Conservation (phyloP, 768 basidiomycete species). For the Suillus hirtellus region DNA sequence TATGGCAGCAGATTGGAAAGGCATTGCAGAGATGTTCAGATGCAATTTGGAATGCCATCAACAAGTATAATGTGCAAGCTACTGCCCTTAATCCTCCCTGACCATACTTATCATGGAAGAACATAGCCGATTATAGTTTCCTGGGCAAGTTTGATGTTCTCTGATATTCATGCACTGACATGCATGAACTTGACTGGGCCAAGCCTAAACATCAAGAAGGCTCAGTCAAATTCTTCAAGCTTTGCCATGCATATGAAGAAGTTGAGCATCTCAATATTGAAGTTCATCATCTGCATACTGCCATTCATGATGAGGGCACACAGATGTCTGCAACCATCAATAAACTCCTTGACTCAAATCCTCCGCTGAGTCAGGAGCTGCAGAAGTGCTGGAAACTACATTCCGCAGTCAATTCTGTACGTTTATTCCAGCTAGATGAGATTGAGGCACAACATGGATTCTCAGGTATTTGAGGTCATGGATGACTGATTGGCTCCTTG, state of each 20-base stretch:
- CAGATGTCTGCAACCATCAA: background rate
- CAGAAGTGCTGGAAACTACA: background rate
- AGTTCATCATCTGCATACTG: conserved; percentile 19
- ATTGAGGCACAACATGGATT: background rate
- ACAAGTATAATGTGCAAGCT: conserved; percentile 27
- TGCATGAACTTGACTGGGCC: too few species aligned
- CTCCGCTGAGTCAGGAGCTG: conserved; percentile 7
- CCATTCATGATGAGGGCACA: conserved; percentile 22
- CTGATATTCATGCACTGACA: too few species aligned
- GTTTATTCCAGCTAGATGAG: conserved; percentile 11
- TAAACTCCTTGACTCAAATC: conserved; percentile 2
- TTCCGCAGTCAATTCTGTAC: conserved; percentile 8
- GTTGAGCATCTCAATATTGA: conserved; percentile 27
- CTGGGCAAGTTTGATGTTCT: conserved; percentile 13
- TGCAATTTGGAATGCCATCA: conserved; percentile 29
- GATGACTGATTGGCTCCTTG: too few species aligned
- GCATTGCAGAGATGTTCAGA: conserved; percentile 24
- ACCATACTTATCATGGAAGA: conserved; percentile 5
- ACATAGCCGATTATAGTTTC: conserved; percentile 12
- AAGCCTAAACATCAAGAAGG: conserved; percentile 13
- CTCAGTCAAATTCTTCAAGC: conserved; percentile 24
- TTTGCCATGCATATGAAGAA: conserved; percentile 29
- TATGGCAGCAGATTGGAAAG: conserved; percentile 33
- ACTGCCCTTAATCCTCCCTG: conserved; percentile 20
- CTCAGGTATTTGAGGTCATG: background rate